These are phyloP conservation scores for Orbilia quercus DNA, from an alignment of 2,329 filamentous ascomycete species.

Conservation along the genomic window DNA sequence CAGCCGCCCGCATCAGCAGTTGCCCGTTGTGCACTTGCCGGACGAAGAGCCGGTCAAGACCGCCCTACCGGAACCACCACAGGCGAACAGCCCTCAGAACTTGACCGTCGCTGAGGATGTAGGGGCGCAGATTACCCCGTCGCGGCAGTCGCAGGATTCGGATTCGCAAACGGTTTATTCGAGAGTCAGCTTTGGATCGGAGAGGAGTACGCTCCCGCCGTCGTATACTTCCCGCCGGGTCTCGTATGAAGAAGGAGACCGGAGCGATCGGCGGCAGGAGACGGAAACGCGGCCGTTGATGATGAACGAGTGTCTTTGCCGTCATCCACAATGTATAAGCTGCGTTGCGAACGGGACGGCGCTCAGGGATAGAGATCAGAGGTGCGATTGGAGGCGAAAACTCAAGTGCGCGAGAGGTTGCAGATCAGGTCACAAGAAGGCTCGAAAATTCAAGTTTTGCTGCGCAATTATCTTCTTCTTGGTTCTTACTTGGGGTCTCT, in stretches of 20 bases:
- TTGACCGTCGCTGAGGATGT: neutral
- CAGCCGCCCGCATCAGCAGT: constrained; percentile 50
- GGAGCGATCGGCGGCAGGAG: constrained; percentile 1
- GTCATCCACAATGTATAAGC: constrained; percentile 48
- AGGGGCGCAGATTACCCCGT: constrained; percentile 2
- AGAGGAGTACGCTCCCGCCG: constrained; percentile 52
- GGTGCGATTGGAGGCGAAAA: constrained; percentile 29
- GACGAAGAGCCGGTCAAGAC: constrained; percentile 53
- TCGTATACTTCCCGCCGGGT: constrained; percentile 52
- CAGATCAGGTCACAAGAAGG: constrained; percentile 35
- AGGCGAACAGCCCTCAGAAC: neutral
- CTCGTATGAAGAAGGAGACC: constrained; percentile 47
- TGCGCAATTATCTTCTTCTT: constrained; percentile 37
- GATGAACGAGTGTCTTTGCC: constrained; percentile 40
- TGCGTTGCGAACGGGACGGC: constrained; percentile 46
- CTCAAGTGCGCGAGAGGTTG: constrained; percentile 46
- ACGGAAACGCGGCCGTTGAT: constrained; percentile 37
- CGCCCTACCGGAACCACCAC: constrained; percentile 44
- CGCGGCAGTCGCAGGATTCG: constrained; percentile 31
- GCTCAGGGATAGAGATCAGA: constrained; percentile 3
- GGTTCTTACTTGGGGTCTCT: constrained; percentile 44
- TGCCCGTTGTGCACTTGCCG: constrained; percentile 43
- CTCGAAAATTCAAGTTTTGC: constrained; percentile 53
- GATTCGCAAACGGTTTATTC: constrained; percentile 51
- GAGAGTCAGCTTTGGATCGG: constrained; percentile 51